phyloP scores from a whole-genome alignment of 805 yeast genomes.

The Kuraishia hungarica region DNA sequence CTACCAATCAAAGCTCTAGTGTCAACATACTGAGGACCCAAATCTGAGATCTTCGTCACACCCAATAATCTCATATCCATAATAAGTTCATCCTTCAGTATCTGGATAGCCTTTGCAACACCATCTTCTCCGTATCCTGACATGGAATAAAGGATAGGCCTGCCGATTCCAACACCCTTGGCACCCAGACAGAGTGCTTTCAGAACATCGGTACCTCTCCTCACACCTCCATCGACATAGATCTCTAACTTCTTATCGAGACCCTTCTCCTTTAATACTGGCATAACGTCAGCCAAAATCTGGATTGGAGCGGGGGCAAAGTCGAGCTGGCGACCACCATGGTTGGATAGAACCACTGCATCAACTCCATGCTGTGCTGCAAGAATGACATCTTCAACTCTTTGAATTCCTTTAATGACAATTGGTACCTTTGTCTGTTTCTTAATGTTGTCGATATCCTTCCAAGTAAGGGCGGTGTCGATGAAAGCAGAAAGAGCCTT shows the following conservation, averaged over 20 bases:
- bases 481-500: slow-evolving; percentile 82
- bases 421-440: slow-evolving; percentile 55
- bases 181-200: slow-evolving; percentile 67
- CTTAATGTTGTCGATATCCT: slow-evolving; percentile 50
- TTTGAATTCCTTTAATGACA: slow-evolving; percentile 76
- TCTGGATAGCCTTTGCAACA: slow-evolving; percentile 47
- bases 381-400: slow-evolving; percentile 66
- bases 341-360: slow-evolving; percentile 81
- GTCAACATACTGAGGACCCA: slow-evolving; percentile 58
- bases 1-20: slow-evolving; percentile 24
- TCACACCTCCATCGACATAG: slow-evolving; percentile 61
- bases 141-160: slow-evolving; percentile 60
- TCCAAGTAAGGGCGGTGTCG: slow-evolving; percentile 60
- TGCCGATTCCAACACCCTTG: slow-evolving; percentile 61
- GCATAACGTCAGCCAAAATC: slow-evolving; percentile 63
- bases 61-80: slow-evolving; percentile 80
- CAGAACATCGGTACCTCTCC: slow-evolving; percentile 58
- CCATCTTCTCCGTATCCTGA: slow-evolving; percentile 58
- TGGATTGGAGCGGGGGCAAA: slow-evolving; percentile 73
- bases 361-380: slow-evolving; percentile 67
- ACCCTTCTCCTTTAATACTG: slow-evolving; percentile 35
- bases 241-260: slow-evolving; percentile 46
- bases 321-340: slow-evolving; percentile 87
- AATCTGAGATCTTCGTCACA: slow-evolving; percentile 48
- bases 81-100: slow-evolving; percentile 61